phyloP scores from a whole-genome alignment of 2,329 filamentous ascomycete genomes.

The Cladobotryum protrusum region DNA sequence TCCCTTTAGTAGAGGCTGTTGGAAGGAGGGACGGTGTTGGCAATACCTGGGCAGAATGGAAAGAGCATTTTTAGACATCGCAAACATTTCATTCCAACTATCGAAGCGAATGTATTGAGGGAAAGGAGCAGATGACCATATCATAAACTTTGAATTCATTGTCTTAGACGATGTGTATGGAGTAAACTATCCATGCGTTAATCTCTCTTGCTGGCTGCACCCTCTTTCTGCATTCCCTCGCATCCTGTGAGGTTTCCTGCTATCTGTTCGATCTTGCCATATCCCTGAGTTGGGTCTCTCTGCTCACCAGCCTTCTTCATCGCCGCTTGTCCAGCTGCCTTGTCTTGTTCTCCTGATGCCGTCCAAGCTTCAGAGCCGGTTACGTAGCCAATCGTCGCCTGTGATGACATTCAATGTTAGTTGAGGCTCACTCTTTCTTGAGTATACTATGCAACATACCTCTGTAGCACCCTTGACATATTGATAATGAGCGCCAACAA shows the following conservation, averaged over 20 bases:
- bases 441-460: slow-evolving; percentile 32
- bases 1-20: too few relatives aligned
- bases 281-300: slow-evolving; percentile 50
- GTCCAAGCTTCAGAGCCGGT: slow-evolving; percentile 60
- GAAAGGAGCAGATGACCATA: too few relatives aligned
- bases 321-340: slow-evolving; percentile 52
- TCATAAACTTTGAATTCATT: too few relatives aligned
- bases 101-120: too few relatives aligned
- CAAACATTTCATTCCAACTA: too few relatives aligned
- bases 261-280: slow-evolving; percentile 58
- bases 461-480: slow-evolving; percentile 64
- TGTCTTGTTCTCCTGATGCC: slow-evolving; percentile 56
- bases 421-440: too few relatives aligned
- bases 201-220: slow-evolving; percentile 39
- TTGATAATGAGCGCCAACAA: slow-evolving; percentile 58
- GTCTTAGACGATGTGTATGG: too few relatives aligned
- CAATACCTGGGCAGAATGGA: too few relatives aligned
- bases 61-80: too few relatives aligned
- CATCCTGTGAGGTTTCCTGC: slow-evolving; percentile 59
- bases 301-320: slow-evolving; percentile 57
- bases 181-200: background rate
- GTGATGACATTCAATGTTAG: background rate
- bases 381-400: slow-evolving; percentile 55
- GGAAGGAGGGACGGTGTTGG: too few relatives aligned
- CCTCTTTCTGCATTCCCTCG: slow-evolving; percentile 63